phyloP scores from a whole-genome alignment of 768 basidiomycete genomes.

The Calvatia gigantea region DNA sequence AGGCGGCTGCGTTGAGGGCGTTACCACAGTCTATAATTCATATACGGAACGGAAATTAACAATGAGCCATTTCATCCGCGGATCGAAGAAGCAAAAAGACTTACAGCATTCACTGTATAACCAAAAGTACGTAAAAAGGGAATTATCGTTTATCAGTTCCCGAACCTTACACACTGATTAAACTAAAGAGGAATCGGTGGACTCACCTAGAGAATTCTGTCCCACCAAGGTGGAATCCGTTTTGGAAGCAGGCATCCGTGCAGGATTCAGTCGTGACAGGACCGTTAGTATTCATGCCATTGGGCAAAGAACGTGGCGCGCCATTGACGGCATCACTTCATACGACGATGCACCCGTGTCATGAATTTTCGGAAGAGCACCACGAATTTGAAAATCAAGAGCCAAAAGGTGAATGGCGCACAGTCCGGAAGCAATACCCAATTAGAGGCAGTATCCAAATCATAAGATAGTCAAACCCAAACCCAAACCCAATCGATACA shows the following conservation, averaged over 20 bases:
- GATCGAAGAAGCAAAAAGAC: conserved; percentile 18
- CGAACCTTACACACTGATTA: neutral
- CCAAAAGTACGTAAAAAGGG: neutral
- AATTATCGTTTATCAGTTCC: conserved; percentile 5
- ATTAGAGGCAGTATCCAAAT: too few species aligned
- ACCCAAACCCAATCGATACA: too few species aligned
- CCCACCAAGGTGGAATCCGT: conserved; percentile 38
- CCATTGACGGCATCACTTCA: conserved; percentile 42
- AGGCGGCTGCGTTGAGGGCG: conserved; percentile 43
- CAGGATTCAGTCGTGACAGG: conserved; percentile 53
- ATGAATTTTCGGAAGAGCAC: too few species aligned
- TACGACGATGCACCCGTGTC: neutral
- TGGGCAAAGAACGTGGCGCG: conserved; percentile 37
- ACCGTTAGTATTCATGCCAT: conserved; percentile 32
- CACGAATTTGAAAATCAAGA: neutral
- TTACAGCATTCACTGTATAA: conserved; percentile 49
- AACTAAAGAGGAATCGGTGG: neutral
- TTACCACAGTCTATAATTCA: conserved; percentile 45
- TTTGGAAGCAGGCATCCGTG: conserved; percentile 56
- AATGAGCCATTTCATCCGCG: too few species aligned
- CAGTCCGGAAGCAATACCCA: too few species aligned
- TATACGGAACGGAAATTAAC: neutral
- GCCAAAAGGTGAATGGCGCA: conserved; percentile 17
- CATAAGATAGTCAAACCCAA: conserved; percentile 16
- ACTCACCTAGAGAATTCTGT: conserved; percentile 37